Conservation (phyloP, 1,284 basidiomycete species). For the Wallemia ichthyophaga region DNA sequence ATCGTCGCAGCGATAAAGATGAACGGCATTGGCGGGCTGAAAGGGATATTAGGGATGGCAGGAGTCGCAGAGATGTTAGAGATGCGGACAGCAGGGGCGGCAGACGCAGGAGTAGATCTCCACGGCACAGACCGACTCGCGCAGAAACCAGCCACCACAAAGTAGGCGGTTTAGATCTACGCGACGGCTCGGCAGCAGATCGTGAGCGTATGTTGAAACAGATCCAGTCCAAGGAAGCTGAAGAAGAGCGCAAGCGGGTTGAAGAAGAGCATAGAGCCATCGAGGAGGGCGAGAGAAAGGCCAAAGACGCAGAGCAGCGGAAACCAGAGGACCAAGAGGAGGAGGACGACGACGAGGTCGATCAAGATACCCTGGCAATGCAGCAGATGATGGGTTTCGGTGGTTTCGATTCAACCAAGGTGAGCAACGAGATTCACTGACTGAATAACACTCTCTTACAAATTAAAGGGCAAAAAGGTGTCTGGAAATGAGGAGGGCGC, state of each 20-base stretch:
- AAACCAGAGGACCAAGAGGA: slow-evolving; percentile 22
- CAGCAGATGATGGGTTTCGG: slow-evolving; percentile 66
- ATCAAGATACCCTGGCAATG: slow-evolving; percentile 34
- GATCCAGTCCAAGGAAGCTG: slow-evolving; percentile 7
- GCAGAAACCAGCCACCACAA: slow-evolving; percentile 1
- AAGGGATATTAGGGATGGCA: slow-evolving; percentile 1
- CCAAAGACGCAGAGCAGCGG: slow-evolving; percentile 8
- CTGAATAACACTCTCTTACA: neutral
- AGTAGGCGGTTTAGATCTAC: slow-evolving; percentile 11
- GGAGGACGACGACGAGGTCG: slow-evolving; percentile 39
- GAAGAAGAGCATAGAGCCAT: slow-evolving; percentile 7
- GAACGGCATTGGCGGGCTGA: slow-evolving; percentile 10
- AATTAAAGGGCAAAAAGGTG: slow-evolving; percentile 38
- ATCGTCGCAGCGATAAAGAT: slow-evolving; percentile 13
- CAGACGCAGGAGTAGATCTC: slow-evolving; percentile 6
- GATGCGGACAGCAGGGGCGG: slow-evolving; percentile 3
- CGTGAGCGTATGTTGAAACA: slow-evolving; percentile 13
- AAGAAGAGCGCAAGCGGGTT: slow-evolving; percentile 8
- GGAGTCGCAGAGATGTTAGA: slow-evolving; percentile 4
- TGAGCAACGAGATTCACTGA: slow-evolving; percentile 16
- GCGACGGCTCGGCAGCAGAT: slow-evolving; percentile 14
- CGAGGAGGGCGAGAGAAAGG: slow-evolving; percentile 3
- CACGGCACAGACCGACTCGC: slow-evolving; percentile 5
- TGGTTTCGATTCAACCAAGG: slow-evolving; percentile 73
- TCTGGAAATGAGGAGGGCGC: slow-evolving; percentile 21